A percentile compares a stretch with the other conserved stretches of the same genome.
Evolutionary conservation across 768 basidiomycete species (phyloP).

Genomic region (Mycena amicta): DNA sequence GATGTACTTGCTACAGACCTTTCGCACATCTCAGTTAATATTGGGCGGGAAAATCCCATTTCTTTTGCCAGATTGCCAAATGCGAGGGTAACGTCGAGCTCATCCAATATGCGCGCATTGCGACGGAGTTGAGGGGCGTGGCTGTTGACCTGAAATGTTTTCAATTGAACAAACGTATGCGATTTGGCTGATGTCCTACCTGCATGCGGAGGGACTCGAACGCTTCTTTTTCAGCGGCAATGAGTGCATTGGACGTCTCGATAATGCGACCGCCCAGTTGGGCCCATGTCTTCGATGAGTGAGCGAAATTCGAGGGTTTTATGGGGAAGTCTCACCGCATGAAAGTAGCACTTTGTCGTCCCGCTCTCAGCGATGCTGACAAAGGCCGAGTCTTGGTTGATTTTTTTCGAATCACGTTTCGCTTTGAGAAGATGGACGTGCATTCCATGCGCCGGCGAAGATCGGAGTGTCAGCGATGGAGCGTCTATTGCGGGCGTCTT

Average conservation of each 20-base stretch:
- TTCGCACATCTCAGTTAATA: conserved; percentile 70
- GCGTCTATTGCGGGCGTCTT: conserved; percentile 52
- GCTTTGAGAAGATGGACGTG: conserved; percentile 71
- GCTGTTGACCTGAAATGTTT: conserved; percentile 56
- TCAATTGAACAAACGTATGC: conserved; percentile 4
- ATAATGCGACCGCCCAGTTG: conserved; percentile 69
- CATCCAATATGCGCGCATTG: conserved; percentile 81
- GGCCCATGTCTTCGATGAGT: conserved; percentile 64
- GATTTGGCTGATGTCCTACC: no score
- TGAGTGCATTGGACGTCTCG: conserved; percentile 55
- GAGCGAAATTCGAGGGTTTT: not conserved
- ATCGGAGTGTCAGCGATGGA: conserved; percentile 73
- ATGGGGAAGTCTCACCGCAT: conserved; percentile 45
- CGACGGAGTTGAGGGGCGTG: conserved; percentile 59
- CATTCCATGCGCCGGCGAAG: conserved; percentile 68
- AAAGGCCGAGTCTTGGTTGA: conserved; percentile 54
- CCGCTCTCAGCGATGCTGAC: conserved; percentile 61
- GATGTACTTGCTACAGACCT: no score
- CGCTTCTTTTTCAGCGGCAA: conserved; percentile 66
- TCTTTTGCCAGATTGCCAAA: conserved; percentile 83
- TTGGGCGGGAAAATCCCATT: conserved; percentile 74
- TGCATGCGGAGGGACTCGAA: conserved; percentile 71
- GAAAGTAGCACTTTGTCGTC: conserved; percentile 71
- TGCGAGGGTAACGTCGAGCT: conserved; percentile 81
- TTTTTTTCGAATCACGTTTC: conserved; percentile 59